Conservation (phyloP, 495 filamentous ascomycete genomes). For the Hyaloscypha finlandica region DNA sequence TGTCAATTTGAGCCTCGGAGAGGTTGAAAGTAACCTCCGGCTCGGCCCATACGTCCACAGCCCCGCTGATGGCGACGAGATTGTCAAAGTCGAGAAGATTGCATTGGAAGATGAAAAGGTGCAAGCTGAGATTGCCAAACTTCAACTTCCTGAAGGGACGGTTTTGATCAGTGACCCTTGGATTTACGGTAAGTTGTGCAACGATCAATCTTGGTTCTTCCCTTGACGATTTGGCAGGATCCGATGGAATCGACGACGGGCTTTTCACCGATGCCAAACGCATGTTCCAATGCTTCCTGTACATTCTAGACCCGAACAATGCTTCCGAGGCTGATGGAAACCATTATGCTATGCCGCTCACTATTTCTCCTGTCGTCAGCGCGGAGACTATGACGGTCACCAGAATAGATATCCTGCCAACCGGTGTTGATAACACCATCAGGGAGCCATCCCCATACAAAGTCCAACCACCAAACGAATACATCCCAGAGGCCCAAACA, state of each 20-base stretch:
- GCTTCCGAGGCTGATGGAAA: constrained; percentile 63
- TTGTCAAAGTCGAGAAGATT: constrained; percentile 58
- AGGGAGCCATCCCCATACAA: constrained; percentile 56
- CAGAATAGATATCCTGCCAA: constrained; percentile 60
- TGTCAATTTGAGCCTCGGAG: constrained; percentile 53
- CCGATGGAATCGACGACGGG: constrained; percentile 61
- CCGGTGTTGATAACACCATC: constrained; percentile 61
- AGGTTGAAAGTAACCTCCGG: constrained; percentile 60
- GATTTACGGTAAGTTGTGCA: constrained; percentile 62
- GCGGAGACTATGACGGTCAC: constrained; percentile 63
- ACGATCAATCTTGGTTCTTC: not conserved
- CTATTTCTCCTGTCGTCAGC: constrained; percentile 77
- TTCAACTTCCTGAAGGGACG: constrained; percentile 63
- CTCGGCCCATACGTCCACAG: constrained; percentile 59
- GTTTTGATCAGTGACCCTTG: constrained; percentile 66
- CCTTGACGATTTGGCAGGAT: constrained; percentile 38
- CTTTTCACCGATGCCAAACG: constrained; percentile 55
- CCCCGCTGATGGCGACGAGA: constrained; percentile 60
- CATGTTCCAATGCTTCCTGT: constrained; percentile 68
- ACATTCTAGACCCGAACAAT: constrained; percentile 60
- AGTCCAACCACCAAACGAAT: constrained; percentile 64
- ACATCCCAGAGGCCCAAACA: constrained; percentile 69
- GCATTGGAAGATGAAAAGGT: constrained; percentile 58
- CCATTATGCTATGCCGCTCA: constrained; percentile 77
- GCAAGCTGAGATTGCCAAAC: constrained; percentile 62